Percentiles rank a stretch among this genome's conserved stretches.
Conservation (phyloP, 768 basidiomycete species). For the Mycena chlorophos region DNA sequence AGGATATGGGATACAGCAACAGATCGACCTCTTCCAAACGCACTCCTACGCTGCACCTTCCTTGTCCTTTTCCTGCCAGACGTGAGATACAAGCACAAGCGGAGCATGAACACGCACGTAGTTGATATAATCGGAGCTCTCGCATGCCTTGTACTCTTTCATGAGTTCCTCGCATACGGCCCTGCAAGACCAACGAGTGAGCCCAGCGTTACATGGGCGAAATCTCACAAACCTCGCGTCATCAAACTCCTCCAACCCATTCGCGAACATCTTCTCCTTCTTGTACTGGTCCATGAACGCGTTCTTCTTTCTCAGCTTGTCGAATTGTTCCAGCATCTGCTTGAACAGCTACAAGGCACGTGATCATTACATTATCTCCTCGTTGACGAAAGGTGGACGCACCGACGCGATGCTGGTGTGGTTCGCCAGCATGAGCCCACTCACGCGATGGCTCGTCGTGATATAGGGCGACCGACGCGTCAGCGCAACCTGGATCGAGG, state of each 20-base stretch:
- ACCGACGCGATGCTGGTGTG: conserved; percentile 98
- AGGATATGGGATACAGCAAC: background rate
- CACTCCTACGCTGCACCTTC: too few relatives aligned
- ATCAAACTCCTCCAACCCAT: conserved; percentile 93
- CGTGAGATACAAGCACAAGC: too few relatives aligned
- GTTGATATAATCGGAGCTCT: conserved; percentile 91
- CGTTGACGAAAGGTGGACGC: conserved; percentile 31
- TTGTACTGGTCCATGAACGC: conserved; percentile 98
- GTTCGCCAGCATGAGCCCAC: conserved; percentile 97
- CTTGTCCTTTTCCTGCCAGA: too few relatives aligned
- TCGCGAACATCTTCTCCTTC: conserved; percentile 93
- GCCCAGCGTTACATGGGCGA: background rate
- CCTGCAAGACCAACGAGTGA: conserved; percentile 39
- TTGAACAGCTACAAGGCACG: conserved; percentile 73
- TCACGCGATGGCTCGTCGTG: conserved; percentile 87
- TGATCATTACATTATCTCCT: background rate
- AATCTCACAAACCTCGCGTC: conserved; percentile 74
- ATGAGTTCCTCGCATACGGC: conserved; percentile 84
- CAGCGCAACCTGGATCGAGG: conserved; percentile 95
- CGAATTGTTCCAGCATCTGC: conserved; percentile 94
- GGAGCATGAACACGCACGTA: conserved; percentile 60
- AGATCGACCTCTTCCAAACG: too few relatives aligned
- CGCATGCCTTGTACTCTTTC: conserved; percentile 95
- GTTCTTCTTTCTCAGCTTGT: conserved; percentile 79
- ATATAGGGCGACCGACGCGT: conserved; percentile 90